Base-by-base conservation (phyloP, 2,329 filamentous ascomycete genomes). In the Fusarium camptoceras region DNA sequence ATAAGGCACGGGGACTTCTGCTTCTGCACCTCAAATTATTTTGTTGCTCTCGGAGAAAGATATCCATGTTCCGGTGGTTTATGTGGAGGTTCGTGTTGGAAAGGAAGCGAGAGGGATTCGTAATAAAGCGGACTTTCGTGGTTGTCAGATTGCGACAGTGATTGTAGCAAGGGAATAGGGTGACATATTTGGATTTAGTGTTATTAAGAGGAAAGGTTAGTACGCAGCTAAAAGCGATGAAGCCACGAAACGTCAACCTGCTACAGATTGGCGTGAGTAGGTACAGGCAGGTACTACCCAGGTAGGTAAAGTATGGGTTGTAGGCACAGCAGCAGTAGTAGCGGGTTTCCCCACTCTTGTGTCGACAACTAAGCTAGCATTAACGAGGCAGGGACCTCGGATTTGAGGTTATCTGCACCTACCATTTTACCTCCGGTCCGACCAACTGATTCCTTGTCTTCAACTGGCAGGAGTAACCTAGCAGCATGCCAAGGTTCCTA, bases 1-100 rank as follows among this genome's bases (percentile, higher is more conserved):
- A 71, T 59, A 71, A 65, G 67, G 67, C 67, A 68, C 68, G 68
- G 68, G 39, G 57, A 57, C 55, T 37, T 37, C 34, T 31, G 30
- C 30, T 31, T 68, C 67, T 68, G 67, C 56, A 55, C 39, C 41
- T 42, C 43, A 43, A 71, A 53, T 67, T 47, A 55, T 41, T 68
- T 55, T 49, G 48, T 71, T 57, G 56, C 47, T 68, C 44, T 64
- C 55, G 60, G 61, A 55, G 55, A 66, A 60, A 57, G 64, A 39
- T 57, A 60, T 49, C 43, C 54, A 30, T 55, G 54, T 48, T 59
- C 50, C 39, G 59, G 44, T 43, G 44, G 25, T 49, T 42, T 39
- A 63, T 55, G 60, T 58, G 59, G 54, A 65, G 54, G 62, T 61
- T 41, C 56, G 53, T 49, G 44, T 66, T 37, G 37, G 50, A 34